These are phyloP conservation scores for Erythrophleum fordii DNA, from an alignment of 306 rosid genomes.

Conservation along the genomic window DNA sequence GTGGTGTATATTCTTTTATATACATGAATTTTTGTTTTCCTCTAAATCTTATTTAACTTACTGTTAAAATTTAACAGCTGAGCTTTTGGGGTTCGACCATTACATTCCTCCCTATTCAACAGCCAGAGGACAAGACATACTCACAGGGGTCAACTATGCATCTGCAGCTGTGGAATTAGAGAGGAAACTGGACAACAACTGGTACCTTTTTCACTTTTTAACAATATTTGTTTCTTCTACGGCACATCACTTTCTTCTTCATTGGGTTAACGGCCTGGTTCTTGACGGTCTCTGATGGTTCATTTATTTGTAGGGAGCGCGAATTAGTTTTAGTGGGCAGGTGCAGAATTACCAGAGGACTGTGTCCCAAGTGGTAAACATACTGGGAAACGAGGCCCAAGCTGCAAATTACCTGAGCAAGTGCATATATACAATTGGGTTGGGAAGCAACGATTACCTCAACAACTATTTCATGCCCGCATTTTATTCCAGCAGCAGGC, in stretches of 20 bases:
- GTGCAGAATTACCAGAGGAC: slow-evolving; percentile 70
- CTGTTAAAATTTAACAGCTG: slow-evolving; percentile 49
- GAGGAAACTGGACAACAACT: slow-evolving; percentile 93
- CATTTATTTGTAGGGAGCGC: slow-evolving; percentile 63
- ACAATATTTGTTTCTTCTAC: not conserved
- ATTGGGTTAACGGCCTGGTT: not conserved
- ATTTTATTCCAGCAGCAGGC: slow-evolving; percentile 58
- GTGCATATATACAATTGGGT: slow-evolving; percentile 83
- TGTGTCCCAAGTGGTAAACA: slow-evolving; percentile 71
- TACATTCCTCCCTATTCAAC: slow-evolving; percentile 60
- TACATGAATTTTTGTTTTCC: not conserved
- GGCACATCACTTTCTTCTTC: not conserved
- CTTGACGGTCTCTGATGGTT: not conserved
- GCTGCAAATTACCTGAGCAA: slow-evolving; percentile 74
- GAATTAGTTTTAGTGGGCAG: slow-evolving; percentile 79
- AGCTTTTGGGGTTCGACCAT: slow-evolving; percentile 61
- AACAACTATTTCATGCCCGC: slow-evolving; percentile 94
- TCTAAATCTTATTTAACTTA: slow-evolving; percentile 1
- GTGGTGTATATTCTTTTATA: not conserved
- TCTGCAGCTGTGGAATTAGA: slow-evolving; percentile 97
- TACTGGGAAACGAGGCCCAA: slow-evolving; percentile 66
- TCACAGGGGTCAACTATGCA: slow-evolving; percentile 85
- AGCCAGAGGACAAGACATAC: slow-evolving; percentile 64
- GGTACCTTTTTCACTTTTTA: slow-evolving; percentile 41
- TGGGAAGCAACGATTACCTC: slow-evolving; percentile 94